A percentile compares a stretch with the other conserved stretches of the same genome.
phyloP scores from a whole-genome alignment of 2,329 filamentous ascomycete genomes.

The Alternaria solani region DNA sequence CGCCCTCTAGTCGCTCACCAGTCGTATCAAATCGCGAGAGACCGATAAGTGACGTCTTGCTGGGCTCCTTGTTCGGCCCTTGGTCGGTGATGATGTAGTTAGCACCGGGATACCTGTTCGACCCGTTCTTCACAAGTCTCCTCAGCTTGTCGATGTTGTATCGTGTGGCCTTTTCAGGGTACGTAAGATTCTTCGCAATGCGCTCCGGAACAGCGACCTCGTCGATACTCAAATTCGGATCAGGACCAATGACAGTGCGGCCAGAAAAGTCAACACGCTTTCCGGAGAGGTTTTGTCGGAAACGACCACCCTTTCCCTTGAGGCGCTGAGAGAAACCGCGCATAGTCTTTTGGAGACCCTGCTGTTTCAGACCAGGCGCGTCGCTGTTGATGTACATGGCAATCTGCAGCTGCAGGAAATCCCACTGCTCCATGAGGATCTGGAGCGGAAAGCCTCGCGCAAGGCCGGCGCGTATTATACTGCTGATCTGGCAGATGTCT shows the following conservation, averaged over 20 bases:
- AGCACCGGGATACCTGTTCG: conserved; percentile 83
- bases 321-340: conserved; percentile 93
- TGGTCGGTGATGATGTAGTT: conserved; percentile 77
- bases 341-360: conserved; percentile 85
- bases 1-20: conserved; percentile 70
- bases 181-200: conserved; percentile 96
- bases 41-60: conserved; percentile 76
- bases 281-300: conserved; percentile 94
- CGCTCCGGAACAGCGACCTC: conserved; percentile 90
- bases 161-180: conserved; percentile 84
- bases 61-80: conserved; percentile 54
- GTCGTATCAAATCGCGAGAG: conserved; percentile 42
- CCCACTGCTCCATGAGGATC: conserved; percentile 98
- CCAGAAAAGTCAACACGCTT: conserved; percentile 99
- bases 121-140: conserved; percentile 76
- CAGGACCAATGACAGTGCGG: conserved; percentile 95
- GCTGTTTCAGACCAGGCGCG: conserved; percentile 88
- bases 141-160: conserved; percentile 87
- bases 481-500: conserved; percentile 93
- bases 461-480: conserved; percentile 82
- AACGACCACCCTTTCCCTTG: conserved; percentile 97
- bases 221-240: conserved; percentile 92
- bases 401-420: conserved; percentile 92
- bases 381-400: conserved; percentile 99
- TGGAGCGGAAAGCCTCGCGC: conserved; percentile 83